phyloP scores from a whole-genome alignment of 768 basidiomycete genomes.

The Boletus tylopilopsis region DNA sequence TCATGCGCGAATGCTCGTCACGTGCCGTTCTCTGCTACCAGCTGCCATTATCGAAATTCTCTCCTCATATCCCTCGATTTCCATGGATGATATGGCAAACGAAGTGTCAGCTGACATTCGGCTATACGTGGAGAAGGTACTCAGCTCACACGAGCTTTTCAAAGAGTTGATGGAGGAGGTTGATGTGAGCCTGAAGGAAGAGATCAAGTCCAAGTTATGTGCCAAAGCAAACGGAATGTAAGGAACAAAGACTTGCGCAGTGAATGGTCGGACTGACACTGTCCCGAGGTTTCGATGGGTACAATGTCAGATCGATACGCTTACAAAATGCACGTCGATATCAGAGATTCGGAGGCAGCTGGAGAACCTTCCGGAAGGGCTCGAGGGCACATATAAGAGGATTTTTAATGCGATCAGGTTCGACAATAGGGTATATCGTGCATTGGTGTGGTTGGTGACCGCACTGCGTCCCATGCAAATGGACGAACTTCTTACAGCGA shows the following conservation, averaged over 20 bases:
- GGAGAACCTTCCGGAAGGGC: slow-evolving; percentile 7
- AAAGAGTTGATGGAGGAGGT: background rate
- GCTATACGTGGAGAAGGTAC: too few relatives aligned
- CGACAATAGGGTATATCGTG: background rate
- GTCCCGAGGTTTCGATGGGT: slow-evolving; percentile 18
- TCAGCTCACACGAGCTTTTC: too few relatives aligned
- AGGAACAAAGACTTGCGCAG: background rate
- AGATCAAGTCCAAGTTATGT: background rate
- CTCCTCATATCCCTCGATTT: background rate
- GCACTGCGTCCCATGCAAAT: slow-evolving; percentile 5
- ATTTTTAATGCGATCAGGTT: slow-evolving; percentile 9
- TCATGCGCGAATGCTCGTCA: slow-evolving; percentile 10
- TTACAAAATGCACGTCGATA: slow-evolving; percentile 2
- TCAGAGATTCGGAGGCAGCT: slow-evolving; percentile 5
- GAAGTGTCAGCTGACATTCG: slow-evolving; percentile 6
- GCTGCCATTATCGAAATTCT: slow-evolving; percentile 4
- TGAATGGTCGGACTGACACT: too few relatives aligned
- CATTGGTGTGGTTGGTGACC: slow-evolving; percentile 15
- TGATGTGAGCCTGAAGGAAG: background rate
- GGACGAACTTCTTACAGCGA: slow-evolving; percentile 4
- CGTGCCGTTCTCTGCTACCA: slow-evolving; percentile 10
- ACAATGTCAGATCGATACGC: slow-evolving; percentile 14
- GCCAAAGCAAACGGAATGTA: slow-evolving; percentile 11
- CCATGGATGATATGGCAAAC: background rate
- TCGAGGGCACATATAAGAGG: slow-evolving; percentile 18